Evolutionary conservation across 2,329 filamentous ascomycete genomes (phyloP), one percentile per base, ranked within the genome.

Genomic region (Penicillium sp.): DNA sequence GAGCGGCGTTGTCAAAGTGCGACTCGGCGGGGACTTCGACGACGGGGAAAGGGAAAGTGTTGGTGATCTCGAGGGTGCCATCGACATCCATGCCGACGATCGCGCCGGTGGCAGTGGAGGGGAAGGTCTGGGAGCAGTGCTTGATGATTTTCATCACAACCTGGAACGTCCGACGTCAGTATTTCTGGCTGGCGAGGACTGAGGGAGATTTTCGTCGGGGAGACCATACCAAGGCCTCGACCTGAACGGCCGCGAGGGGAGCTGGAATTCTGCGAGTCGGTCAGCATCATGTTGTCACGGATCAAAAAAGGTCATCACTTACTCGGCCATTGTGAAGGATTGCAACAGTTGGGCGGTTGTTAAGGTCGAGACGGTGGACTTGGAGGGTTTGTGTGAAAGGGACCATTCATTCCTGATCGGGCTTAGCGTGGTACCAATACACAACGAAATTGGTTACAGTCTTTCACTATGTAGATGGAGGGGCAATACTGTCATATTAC

Each of bases 91-190:
- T 93, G 69, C 94, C 94, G 60, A 97, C 92, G 61, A 97, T 85
- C 62, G 89, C 91, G 62, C 93, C 93, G 55, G 93, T 97, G 57
- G 92, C 91, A 56, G 88, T 88, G 52, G 91, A 93, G 49, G 93
- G 93, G 80, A 96, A 97, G 54, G 85, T 84, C 70, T 90, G 86
- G 57, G 91, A 89, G 81, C 90, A 91, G 82, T 97, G 93, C 81
- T 96, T 97, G 78, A 96, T 93, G 76, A 97, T 93, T 83, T 97
- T 96, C 89, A 97, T 93, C 68, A 96, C 90, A 72, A 96, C 90
- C 90, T 94, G 67, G 57, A 68, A 50, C 47, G 48, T 59, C 48
- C 49, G 53, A 49, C 53, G 58, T 73, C 49, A 75, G 70, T 62
- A 68, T 68, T 63, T 63, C 57, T 60, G 60, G 58, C 59, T 66